Evolutionary conservation across 331 rosid genomes (phyloP), one percentile per base, ranked within the genome.

Genomic region (Rosa hybrid): DNA sequence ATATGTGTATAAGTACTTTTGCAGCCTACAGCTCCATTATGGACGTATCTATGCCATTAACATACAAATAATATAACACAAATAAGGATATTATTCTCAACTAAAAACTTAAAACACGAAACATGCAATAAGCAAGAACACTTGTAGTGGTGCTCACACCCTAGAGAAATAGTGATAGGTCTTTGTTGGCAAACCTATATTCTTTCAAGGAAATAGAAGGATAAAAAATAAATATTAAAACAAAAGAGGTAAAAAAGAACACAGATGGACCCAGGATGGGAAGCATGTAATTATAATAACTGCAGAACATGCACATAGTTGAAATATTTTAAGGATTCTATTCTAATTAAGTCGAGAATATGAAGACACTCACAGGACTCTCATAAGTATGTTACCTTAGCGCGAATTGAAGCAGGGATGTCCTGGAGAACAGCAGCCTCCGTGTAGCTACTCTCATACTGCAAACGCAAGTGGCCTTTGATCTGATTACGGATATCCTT

Each of bases 361-460:
- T 63, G 11, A 72, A n/a, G 71, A 74, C 74, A 75, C 76, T 68
- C 78, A 77, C 41, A 64, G 53, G 48, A n/a, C 38, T 46, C 54
- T 72, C 56, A 21, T 80, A 68, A 74, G 46, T 78, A 34, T 51
- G 44, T 68, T 90, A 93, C 99, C 98, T 93, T 91, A 1, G 99
- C 82, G 16, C 98, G 96, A 78, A 96, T 89, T 46, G 98, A 91
- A 59, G 91, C 85, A 74, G 99, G 99, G 77, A 96, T 87, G 68
- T 90, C 98, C 81, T 88, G 94, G 78, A 93, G 86, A 78, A 87
- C 94, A 84, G 97, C 39, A 74, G 94, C 91, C 53, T 93, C 94
- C 44, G 97, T 92, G 91, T 93, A 93, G 86, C 93, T 90, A 86
- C 99, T 96, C 82, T 96, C 99, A 75, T 86, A 90, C 81, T 92